Conservation (phyloP, 805 yeast genomes). For the Saturnispora galanensis region DNA sequence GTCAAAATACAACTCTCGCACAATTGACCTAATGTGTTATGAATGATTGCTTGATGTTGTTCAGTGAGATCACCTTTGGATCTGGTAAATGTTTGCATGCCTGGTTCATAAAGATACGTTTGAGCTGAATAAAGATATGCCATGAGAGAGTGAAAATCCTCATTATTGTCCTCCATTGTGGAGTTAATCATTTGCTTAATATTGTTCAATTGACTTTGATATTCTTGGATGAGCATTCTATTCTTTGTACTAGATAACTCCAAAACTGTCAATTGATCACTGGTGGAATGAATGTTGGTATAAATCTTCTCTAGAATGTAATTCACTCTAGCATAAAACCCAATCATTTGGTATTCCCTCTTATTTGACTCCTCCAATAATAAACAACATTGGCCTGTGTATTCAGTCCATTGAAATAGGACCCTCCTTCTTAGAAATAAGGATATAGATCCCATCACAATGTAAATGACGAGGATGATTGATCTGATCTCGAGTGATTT, state of each 20-base stretch:
- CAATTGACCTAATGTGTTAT: constrained; percentile 26
- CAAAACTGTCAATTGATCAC: constrained; percentile 26
- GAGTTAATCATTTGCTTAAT: constrained; percentile 31
- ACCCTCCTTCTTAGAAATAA: constrained; percentile 56
- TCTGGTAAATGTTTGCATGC: constrained; percentile 12
- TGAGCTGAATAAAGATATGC: constrained; percentile 53
- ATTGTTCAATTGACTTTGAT: constrained; percentile 37
- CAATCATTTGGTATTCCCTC: constrained; percentile 33
- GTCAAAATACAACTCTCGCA: constrained; percentile 44
- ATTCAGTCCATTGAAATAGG: constrained; percentile 54
- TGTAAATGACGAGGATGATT: constrained; percentile 49
- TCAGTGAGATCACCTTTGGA: constrained; percentile 26
- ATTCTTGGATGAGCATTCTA: constrained; percentile 35
- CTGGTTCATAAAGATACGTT: constrained; percentile 57
- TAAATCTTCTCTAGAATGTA: constrained; percentile 54
- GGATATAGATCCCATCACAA: constrained; percentile 52
- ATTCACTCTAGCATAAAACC: constrained; percentile 49
- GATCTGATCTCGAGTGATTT: constrained; percentile 38
- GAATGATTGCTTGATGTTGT: constrained; percentile 14
- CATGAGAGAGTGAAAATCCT: constrained; percentile 30
- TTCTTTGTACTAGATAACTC: constrained; percentile 24
- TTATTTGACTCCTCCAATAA: constrained; percentile 32
- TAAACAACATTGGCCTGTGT: constrained; percentile 50
- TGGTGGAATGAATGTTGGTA: constrained; percentile 35
- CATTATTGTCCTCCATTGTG: constrained; percentile 19